A percentile compares a stretch with the other conserved stretches of the same genome.
These are phyloP conservation scores for Xylaria sp. DNA, from an alignment of 2,329 filamentous ascomycete species.

Conservation along the genomic window DNA sequence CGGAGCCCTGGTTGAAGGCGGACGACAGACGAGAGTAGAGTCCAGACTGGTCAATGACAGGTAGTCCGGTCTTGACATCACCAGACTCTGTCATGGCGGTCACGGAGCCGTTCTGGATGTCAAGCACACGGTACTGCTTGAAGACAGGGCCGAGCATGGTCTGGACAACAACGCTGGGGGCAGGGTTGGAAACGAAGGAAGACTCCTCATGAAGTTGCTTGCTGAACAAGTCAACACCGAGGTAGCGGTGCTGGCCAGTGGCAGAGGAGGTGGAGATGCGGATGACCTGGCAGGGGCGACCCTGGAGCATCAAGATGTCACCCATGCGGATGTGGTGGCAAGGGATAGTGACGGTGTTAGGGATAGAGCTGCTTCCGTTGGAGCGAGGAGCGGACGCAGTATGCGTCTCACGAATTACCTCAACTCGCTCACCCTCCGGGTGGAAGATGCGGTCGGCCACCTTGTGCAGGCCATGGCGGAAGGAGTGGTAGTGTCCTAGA, in stretches of 20 bases:
- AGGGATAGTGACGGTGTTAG: constrained; percentile 96
- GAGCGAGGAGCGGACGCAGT: constrained; percentile 47
- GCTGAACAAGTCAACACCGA: constrained; percentile 99
- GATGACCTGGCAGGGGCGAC: constrained; percentile 99
- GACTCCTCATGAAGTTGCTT: constrained; percentile 99
- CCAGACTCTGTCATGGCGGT: constrained; percentile 99
- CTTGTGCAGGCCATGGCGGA: constrained; percentile 67
- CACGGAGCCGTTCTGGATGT: constrained; percentile 85
- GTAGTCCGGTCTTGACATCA: constrained; percentile 95
- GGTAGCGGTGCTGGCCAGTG: constrained; percentile 99
- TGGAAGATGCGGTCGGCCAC: constrained; percentile 65
- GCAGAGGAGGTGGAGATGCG: constrained; percentile 97
- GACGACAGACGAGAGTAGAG: constrained; percentile 83
- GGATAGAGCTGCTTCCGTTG: constrained; percentile 52
- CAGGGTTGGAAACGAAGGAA: constrained; percentile 96
- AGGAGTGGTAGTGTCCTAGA: constrained; percentile 67
- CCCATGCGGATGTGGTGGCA: constrained; percentile 99
- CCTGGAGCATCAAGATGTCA: constrained; percentile 98
- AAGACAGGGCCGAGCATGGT: constrained; percentile 99
- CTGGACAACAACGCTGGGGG: constrained; percentile 96
- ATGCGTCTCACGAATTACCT: constrained; percentile 58
- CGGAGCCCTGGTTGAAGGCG: constrained; percentile 90
- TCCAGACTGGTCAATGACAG: constrained; percentile 94
- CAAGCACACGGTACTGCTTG: constrained; percentile 99
- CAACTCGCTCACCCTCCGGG: constrained; percentile 59